Evolutionary conservation across 306 rosid species (phyloP).

Genomic region (Luffa acutangula): DNA sequence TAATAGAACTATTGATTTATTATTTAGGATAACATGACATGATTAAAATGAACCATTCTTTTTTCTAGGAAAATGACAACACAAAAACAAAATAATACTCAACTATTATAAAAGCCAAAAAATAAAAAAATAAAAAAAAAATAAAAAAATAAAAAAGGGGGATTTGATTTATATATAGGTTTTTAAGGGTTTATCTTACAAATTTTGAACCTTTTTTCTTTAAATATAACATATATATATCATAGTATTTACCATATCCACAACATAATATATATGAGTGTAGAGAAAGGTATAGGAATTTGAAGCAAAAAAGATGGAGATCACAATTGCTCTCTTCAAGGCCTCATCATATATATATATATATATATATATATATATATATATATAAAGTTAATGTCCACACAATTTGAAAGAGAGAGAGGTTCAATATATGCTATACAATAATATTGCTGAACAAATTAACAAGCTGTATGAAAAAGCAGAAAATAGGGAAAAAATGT

Average conservation of each 20-base stretch:
- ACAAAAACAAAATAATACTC: not conserved
- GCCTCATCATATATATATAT: slow-evolving; percentile 11
- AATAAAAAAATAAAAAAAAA: too few species aligned
- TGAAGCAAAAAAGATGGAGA: slow-evolving; percentile 19
- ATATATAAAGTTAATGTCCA: not conserved
- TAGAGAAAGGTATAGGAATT: slow-evolving; percentile 13
- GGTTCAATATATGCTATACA: too few species aligned
- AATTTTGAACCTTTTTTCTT: not conserved
- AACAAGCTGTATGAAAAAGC: too few species aligned
- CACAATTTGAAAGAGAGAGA: not conserved
- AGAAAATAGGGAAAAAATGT: too few species aligned
- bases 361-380: too few species aligned
- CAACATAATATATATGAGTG: not conserved
- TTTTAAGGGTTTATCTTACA: not conserved
- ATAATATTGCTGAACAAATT: too few species aligned
- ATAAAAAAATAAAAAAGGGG: too few species aligned
- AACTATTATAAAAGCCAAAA: not conserved
- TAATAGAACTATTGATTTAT: not conserved
- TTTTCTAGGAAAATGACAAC: not conserved
- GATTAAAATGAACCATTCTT: not conserved
- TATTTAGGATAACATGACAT: not conserved
- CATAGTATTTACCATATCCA: not conserved
- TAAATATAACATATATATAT: not conserved
- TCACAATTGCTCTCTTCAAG: slow-evolving; percentile 20
- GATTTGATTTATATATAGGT: not conserved